Evolutionary conservation across 257 asterid species (phyloP), one percentile per base, ranked within the genome.

Genomic region (Scutellaria barbata): DNA sequence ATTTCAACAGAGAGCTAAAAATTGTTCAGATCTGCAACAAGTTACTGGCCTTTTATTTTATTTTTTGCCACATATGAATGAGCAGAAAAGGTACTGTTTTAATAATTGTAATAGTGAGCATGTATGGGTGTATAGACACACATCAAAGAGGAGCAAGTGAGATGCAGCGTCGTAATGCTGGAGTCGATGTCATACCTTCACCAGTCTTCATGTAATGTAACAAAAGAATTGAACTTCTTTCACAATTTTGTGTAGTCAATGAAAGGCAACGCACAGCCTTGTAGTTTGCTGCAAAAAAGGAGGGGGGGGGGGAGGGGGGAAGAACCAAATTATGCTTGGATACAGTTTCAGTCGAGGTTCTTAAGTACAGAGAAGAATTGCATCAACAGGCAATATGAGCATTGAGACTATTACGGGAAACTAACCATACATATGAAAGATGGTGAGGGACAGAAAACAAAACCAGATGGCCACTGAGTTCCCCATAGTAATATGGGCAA

Each of bases 401-500:
- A 74, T 50, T 45, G 56, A 66, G 77, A 72, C 72, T 50, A 78
- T 57, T 67, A 37, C 80, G 81, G 68, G 81, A 75, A 82, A 94
- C 99, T 91, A 79, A 94, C 99, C 99, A 91, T 89, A 91, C 96
- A 94, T 94, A 88, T 94, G 99, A 81, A 94, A 89, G 85, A 89
- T 41, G 69, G 98, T 94, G 79, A 91, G 93, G 76, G 92, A 84
- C 89, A 94, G 84, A 83, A 95, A 94, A 68, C 88, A 86, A 76
- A 89, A 83, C 99, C 96, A 94, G 68, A 94, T 91, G 69, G 83
- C 81, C 16, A 85, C 63, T 1, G 99, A 77, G 79, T 94, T 93
- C 18, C 96, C 98, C 81, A 78, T 79, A 12, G 96, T 94, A 63
- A 91, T 58, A 33, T 65, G 98, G 63, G 98, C 96, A 35, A 91